Evolutionary conservation across 1,284 basidiomycete genomes (phyloP), one percentile per base, ranked within the genome.

Genomic region (Ustilago tritici): DNA sequence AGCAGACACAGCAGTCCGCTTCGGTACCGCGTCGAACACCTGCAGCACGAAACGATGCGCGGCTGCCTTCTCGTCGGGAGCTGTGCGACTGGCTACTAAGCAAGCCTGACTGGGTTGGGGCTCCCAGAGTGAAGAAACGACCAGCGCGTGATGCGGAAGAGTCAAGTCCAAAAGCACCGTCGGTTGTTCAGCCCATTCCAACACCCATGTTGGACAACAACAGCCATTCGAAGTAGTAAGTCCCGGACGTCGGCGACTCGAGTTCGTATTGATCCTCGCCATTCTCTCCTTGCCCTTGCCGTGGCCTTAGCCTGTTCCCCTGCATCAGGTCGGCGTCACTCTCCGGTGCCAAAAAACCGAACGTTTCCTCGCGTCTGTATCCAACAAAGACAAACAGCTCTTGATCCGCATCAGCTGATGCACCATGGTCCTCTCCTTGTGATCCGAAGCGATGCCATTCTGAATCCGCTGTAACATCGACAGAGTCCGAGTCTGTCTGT

Each of bases 381-480:
- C 78, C 82, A 7, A 81, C 72, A 57, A 84, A 82, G 3, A 84
- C 67, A 46, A 78, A 84, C 14, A 76, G 47, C 35, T 79, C 74
- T 38, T 84, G 80, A 23, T 80, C 81, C 15, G 59, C 53, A n/a
- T 63, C 65, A 4, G 55, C 54, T 2, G 70, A 54, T 17, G 60
- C 69, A 12, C 72, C 78, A 17, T 69, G 60, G 31, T 70, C 69
- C 12, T 47, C 10, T 11, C 66, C 61, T 17, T 58, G 38, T 4
- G 72, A 69, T 15, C 66, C 67, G 23, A 70, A 75, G 3, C 70
- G 67, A 66, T 71, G 75, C 70, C 71, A 73, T 3, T 61, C 46
- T 8, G n/a, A 34, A 3, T 52, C 32, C 4, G 28, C 11, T 23
- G 9, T 15, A 1, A 35, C 28, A 15, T 63, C 56, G 47, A 56